Base-by-base conservation (phyloP, 495 filamentous ascomycete genomes). In the Jackrogersella minutella region DNA sequence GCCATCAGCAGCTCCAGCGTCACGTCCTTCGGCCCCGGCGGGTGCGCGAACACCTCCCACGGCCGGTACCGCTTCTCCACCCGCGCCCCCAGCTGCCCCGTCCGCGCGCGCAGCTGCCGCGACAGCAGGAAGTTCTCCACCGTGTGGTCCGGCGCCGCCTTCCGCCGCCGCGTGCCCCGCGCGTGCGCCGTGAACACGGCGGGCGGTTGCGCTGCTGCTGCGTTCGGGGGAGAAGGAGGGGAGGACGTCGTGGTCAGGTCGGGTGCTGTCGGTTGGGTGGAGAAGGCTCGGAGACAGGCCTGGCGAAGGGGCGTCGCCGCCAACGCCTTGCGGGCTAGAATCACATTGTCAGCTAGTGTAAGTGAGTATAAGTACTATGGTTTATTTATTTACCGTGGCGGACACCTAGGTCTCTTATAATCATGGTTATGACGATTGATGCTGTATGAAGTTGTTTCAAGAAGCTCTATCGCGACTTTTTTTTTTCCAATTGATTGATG, bases 1-100 rank as follows among this genome's bases (percentile, higher is more conserved):
- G 95, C 94, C 80, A 99, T 88, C 66, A 99, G 87, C 53, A 96
- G 84, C 80, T 97, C 93, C 56, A 99, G 88, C 57, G 93, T 93
- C 44, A 96, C 86, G 66, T 97, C 89, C 68, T 86, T 80, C 21
- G 92, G 88, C 14, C 79, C 76, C 3, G 93, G 92, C 0, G 96
- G 94, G 73, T 91, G 80, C 26, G 73, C 75, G 70, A 96, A 78
- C 58, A 92, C 70, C 40, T 82, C 76, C 64, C 89, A 82, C 11
- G 92, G 92, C 59, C 87, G 69, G 77, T 97, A 95, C 68, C 85
- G 81, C 16, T 77, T 73, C 5, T 77, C 70, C 36, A 91, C 69
- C 0, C 62, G 57, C 9, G 86, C 79, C 21, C 91, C 91, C 13
- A 91, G 64, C 3, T 70, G 70, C 22, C 73, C 76, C 8, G 79